These are phyloP conservation scores for Warburgia ugandensis DNA, from an alignment of 164 flowering plant genomes.

Conservation along the genomic window DNA sequence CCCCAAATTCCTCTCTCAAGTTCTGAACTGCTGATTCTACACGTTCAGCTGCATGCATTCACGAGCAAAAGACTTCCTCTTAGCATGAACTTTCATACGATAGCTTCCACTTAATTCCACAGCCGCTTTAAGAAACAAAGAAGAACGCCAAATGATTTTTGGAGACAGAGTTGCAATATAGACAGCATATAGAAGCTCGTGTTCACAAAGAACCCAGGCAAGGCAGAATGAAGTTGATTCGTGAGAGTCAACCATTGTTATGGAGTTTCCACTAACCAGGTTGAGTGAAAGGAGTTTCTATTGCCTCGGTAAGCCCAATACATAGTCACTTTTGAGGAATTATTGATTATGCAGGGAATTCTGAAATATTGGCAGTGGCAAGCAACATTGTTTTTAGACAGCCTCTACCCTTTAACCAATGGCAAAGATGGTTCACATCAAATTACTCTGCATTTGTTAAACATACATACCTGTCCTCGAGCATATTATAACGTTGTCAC, in stretches of 20 bases:
- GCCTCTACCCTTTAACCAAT: background rate
- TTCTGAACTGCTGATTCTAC: conserved; percentile 60
- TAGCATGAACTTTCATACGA: background rate
- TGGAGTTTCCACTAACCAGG: too few relatives aligned
- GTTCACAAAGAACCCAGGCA: too few relatives aligned
- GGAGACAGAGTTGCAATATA: too few relatives aligned
- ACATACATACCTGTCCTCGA: conserved; percentile 69
- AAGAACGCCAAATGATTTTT: too few relatives aligned
- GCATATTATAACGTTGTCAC: conserved; percentile 82
- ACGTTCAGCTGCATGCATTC: conserved; percentile 46
- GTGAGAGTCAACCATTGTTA: too few relatives aligned
- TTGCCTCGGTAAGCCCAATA: too few relatives aligned
- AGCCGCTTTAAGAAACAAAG: background rate
- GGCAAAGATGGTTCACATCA: background rate
- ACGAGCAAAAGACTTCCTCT: background rate
- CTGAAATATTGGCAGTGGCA: too few relatives aligned
- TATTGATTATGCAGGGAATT: too few relatives aligned
- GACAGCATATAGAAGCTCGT: too few relatives aligned
- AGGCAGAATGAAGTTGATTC: too few relatives aligned
- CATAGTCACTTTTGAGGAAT: too few relatives aligned
- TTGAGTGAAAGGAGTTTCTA: too few relatives aligned
- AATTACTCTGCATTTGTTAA: background rate
- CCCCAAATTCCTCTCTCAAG: conserved; percentile 66
- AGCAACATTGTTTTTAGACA: background rate
- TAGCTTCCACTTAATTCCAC: background rate